These are phyloP conservation scores for Venustampulla echinocandica DNA, from an alignment of 495 filamentous ascomycete genomes.

Conservation along the genomic window DNA sequence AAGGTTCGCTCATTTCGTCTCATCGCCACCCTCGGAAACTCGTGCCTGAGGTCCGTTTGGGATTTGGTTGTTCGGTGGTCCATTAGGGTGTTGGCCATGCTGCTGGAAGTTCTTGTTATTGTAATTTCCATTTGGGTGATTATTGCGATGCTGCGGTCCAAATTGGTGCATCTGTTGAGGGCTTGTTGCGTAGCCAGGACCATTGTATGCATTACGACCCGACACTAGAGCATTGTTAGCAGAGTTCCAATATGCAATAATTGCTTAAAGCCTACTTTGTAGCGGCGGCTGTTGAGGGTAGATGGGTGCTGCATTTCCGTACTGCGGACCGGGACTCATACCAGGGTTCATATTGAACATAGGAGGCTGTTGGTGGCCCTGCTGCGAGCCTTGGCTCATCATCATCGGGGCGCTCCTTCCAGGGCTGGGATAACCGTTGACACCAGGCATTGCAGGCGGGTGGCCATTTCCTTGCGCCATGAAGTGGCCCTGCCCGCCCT, in stretches of 20 bases:
- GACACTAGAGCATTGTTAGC: constrained; percentile 38
- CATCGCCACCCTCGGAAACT: constrained; percentile 41
- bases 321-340: constrained; percentile 53
- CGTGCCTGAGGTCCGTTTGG: constrained; percentile 34
- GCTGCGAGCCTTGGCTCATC: constrained; percentile 68
- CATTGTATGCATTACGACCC: constrained; percentile 47
- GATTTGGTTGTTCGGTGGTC: constrained; percentile 37
- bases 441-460: constrained; percentile 47
- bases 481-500: constrained; percentile 57
- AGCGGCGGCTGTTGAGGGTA: constrained; percentile 54
- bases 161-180: constrained; percentile 61
- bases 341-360: constrained; percentile 61
- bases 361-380: constrained; percentile 63
- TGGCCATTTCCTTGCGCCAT: constrained; percentile 49
- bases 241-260: constrained; percentile 4
- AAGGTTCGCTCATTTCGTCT: constrained; percentile 42
- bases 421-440: constrained; percentile 78
- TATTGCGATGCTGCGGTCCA: constrained; percentile 47
- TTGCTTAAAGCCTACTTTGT: constrained; percentile 52
- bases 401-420: constrained; percentile 71
- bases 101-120: constrained; percentile 36
- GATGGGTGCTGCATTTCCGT: constrained; percentile 54
- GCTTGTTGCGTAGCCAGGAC: constrained; percentile 50
- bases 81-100: constrained; percentile 46
- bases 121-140: constrained; percentile 27